Evolutionary conservation across 306 rosid genomes (phyloP).

Genomic region (Astragalus glycyphyllos): DNA sequence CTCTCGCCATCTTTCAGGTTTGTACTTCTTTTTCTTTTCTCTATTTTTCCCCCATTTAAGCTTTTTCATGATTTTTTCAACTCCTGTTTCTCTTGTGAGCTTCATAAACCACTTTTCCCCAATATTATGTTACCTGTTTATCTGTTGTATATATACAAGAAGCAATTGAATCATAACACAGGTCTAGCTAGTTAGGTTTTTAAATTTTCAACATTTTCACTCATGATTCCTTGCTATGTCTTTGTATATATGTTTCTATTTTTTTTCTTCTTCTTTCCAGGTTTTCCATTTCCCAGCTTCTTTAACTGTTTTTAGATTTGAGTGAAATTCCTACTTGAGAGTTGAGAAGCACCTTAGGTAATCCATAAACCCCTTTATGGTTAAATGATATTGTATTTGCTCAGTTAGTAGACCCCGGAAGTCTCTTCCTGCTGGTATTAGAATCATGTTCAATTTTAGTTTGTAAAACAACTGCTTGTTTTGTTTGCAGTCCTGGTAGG

Average conservation of each 20-base stretch:
- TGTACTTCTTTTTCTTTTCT: neutral
- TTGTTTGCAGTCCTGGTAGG: too few species aligned
- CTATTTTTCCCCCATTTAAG: neutral
- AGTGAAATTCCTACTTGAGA: neutral
- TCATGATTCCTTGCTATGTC: neutral
- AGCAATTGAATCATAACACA: too few species aligned
- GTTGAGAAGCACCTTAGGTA: neutral
- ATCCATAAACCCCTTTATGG: neutral
- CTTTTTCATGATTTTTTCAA: neutral
- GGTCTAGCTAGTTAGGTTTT: too few species aligned
- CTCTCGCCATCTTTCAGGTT: constrained; percentile 35
- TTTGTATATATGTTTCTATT: too few species aligned
- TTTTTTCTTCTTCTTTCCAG: neutral
- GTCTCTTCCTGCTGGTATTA: too few species aligned
- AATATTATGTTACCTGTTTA: neutral
- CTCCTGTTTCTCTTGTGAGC: constrained; percentile 21
- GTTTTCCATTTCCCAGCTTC: neutral
- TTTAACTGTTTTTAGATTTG: neutral
- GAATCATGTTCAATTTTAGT: too few species aligned
- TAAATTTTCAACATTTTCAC: neutral
- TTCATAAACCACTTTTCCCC: neutral
- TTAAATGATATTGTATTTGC: too few species aligned
- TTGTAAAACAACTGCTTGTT: too few species aligned
- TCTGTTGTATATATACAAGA: neutral
- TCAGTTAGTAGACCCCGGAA: too few species aligned